Conservation (phyloP, 73 alveolate genomes). For the Paramecium caudatum region DNA sequence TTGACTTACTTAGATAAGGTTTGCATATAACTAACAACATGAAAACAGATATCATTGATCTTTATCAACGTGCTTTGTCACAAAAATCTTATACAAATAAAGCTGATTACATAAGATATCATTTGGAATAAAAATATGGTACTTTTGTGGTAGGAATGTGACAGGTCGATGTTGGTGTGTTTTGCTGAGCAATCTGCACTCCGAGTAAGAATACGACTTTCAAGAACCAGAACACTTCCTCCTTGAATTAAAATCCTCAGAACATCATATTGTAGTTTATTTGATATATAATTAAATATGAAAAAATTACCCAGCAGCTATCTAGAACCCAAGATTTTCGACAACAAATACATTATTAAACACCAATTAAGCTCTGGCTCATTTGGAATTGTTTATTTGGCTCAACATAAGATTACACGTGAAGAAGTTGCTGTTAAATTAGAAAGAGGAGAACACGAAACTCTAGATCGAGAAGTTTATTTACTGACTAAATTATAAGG, state of each 20-base stretch:
- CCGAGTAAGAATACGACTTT: slow-evolving; percentile 24
- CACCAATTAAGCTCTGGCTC: slow-evolving; percentile 74
- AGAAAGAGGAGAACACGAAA: slow-evolving; percentile 70
- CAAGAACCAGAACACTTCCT: slow-evolving; percentile 4
- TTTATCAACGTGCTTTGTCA: not conserved
- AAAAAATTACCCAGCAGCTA: slow-evolving; percentile 47
- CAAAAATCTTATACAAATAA: not conserved
- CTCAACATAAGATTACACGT: not conserved
- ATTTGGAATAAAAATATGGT: slow-evolving; percentile 47
- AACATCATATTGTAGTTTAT: slow-evolving; percentile 50
- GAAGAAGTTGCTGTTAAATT: slow-evolving; percentile 69
- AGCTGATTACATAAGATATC: slow-evolving; percentile 22
- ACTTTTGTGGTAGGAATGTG: not conserved
- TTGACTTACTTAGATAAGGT: slow-evolving; percentile 42
- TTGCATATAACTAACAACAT: not conserved
- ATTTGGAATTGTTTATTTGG: slow-evolving; percentile 63
- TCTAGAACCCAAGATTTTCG: slow-evolving; percentile 65
- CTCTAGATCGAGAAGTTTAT: slow-evolving; percentile 46
- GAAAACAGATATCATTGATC: slow-evolving; percentile 11
- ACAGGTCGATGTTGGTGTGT: slow-evolving; percentile 51
- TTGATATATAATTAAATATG: slow-evolving; percentile 31
- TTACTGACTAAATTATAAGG: slow-evolving; percentile 70
- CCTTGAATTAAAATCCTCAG: slow-evolving; percentile 33
- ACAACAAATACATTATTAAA: slow-evolving; percentile 69
- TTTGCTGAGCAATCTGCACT: slow-evolving; percentile 6